These are phyloP conservation scores for Hygrocybe coccinea DNA, from an alignment of 768 basidiomycete species.

Conservation along the genomic window DNA sequence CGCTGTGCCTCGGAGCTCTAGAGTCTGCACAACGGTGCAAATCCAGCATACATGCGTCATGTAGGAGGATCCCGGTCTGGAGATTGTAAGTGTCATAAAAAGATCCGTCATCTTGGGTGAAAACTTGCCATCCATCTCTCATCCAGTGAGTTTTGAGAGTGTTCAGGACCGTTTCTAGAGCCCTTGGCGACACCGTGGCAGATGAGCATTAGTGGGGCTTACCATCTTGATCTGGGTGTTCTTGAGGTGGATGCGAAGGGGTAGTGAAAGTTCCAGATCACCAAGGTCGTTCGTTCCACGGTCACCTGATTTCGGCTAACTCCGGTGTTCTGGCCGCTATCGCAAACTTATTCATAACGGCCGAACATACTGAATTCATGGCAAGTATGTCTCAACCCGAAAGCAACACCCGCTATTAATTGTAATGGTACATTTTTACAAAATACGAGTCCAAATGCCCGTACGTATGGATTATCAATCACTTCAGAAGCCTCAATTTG, in stretches of 20 bases:
- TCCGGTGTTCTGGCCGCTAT: no score
- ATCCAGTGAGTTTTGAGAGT: conserved; percentile 21
- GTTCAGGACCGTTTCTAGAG: conserved; percentile 35
- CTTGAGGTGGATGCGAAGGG: conserved; percentile 41
- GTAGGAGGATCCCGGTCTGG: conserved; percentile 17
- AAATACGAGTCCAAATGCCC: no score
- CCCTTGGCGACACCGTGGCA: conserved; percentile 27
- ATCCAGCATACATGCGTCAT: conserved; percentile 42
- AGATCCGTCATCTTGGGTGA: conserved; percentile 33
- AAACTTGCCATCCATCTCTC: conserved; percentile 53
- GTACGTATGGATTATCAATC: no score
- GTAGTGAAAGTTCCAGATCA: no score
- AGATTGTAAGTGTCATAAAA: conserved; percentile 10
- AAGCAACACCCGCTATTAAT: no score
- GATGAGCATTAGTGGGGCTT: conserved; percentile 29
- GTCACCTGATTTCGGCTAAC: no score
- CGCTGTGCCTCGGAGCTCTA: conserved; percentile 53
- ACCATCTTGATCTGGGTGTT: conserved; percentile 47
- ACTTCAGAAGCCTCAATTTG: conserved; percentile 23
- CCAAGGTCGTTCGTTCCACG: no score
- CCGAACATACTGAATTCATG: no score
- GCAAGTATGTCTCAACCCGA: no score
- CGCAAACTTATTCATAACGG: no score
- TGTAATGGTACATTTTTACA: no score
- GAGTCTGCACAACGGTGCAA: conserved; percentile 33